A percentile compares a stretch with the other conserved stretches of the same genome.
These are phyloP conservation scores for Taiozyma onychis DNA, from an alignment of 1,139 yeast species.

Conservation along the genomic window DNA sequence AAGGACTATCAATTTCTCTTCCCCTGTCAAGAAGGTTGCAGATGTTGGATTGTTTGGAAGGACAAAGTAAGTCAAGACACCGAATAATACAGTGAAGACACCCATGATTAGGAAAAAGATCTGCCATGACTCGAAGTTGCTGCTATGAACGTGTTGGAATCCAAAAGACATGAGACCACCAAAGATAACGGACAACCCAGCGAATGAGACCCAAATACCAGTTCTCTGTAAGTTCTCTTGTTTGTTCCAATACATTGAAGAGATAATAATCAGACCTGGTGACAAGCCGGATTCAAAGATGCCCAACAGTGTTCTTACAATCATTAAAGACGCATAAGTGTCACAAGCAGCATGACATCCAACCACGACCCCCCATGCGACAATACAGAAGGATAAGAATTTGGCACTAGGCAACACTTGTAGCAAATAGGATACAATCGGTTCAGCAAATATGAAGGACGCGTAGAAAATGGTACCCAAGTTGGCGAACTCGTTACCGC, in stretches of 20 bases:
- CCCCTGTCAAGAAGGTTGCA: conserved; percentile 42
- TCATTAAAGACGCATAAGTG: conserved; percentile 40
- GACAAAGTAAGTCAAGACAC: conserved; percentile 35
- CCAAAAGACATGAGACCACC: conserved; percentile 46
- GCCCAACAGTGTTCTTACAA: conserved; percentile 43
- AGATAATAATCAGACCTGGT: conserved; percentile 50
- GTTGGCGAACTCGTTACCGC: conserved; percentile 42
- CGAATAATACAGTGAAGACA: conserved; percentile 40
- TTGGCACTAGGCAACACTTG: conserved; percentile 47
- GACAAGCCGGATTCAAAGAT: conserved; percentile 44
- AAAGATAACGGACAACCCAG: conserved; percentile 42
- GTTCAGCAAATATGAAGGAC: conserved; percentile 49
- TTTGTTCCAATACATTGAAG: conserved; percentile 41
- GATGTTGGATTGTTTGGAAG: conserved; percentile 46
- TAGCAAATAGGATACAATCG: conserved; percentile 42
- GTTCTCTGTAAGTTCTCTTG: conserved; percentile 42
- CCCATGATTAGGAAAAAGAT: conserved; percentile 41
- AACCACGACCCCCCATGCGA: conserved; percentile 43
- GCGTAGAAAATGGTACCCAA: conserved; percentile 54
- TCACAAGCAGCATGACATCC: conserved; percentile 39
- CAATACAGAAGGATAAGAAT: conserved; percentile 34
- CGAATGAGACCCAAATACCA: conserved; percentile 43
- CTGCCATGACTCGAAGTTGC: conserved; percentile 34
- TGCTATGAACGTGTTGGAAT: conserved; percentile 26
- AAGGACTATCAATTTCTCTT: conserved; percentile 43